Evolutionary conservation across 1,139 yeast genomes (phyloP), one percentile per base, ranked within the genome.

Genomic region (Yamadazyma aaseri): DNA sequence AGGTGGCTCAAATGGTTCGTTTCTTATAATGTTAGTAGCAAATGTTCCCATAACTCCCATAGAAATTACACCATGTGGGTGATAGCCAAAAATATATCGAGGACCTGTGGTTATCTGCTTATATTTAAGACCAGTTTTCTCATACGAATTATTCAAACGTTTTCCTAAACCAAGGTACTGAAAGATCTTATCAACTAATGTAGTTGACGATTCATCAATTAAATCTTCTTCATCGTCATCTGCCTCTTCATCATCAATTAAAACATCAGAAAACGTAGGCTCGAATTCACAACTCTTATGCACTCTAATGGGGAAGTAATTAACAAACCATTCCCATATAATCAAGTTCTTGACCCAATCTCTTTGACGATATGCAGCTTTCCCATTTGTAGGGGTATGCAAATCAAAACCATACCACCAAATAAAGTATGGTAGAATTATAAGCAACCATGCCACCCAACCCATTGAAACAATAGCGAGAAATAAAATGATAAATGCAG

Each of bases 31-130:
- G 46, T 90, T 90, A 7, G 95, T 85, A 0, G 83, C 92, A 50
- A 92, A 71, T 0, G 81, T 81, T 4, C 96, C 96, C 57, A 92
- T 79, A 0, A 84, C 94, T 1, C 97, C 97, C 76, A 90, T 73
- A 1, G 96, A 87, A 17, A 90, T 89, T 8, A 92, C 90, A 0
- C 99, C 98, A 56, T 92, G 98, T 0, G 99, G 98, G 58, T 90
- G 97, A 53, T 87, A 85, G 0, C 97, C 96, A 59, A 92, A 90
- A 1, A 92, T 79, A 55, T 92, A 92, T 29, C 84, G 69, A 1
- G 94, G 89, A 0, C 92, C 94, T 1, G 78, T 66, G n/a, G 65
- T 53, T 2, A 69, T 62, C 24, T 55, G 58, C 26, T 55, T 60
- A 21, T 20, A 36, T 16, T 33, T 31, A 21, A 45, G 50, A 12